Evolutionary conservation across 495 filamentous ascomycete species (phyloP), one percentile per base, ranked within the genome.

Genomic region (Podospora pseudopauciseta): DNA sequence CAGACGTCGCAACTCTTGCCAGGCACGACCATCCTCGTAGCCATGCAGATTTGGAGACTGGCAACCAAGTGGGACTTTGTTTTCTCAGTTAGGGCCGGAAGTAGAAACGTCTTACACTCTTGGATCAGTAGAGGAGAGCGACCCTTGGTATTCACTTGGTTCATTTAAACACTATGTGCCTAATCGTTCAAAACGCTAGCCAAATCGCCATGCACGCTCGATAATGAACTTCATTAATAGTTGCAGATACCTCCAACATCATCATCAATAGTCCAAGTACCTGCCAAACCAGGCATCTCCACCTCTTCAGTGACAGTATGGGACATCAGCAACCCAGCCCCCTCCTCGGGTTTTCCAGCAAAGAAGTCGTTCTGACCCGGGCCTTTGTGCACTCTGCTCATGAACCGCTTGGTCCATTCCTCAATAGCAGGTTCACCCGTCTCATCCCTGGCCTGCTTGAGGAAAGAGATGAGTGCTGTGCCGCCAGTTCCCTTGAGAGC

Each of bases 391-490:
- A 79, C 77, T 11, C 82, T 87, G 65, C 85, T 91, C 76, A 96
- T 86, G 66, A 96, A 82, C 30, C 90, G 83, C 70, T 84, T 83
- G 0, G 91, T 90, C 93, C 93, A 96, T 2, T 87, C 84, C 71
- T 94, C 90, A 26, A 97, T 88, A 11, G 93, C 91, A 9, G 92
- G 92, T 77, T 98, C 95, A 55, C 92, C 91, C 5, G 94, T 98
- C 82, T 99, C 95, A 74, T 98, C 94, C 4, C 94, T 83, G 2
- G 94, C 91, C 78, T 97, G 94, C 76, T 95, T 97, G 64, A 99
- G 75, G 75, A 99, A 99, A 0, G 94, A 91, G 61, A 97, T 93
- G 57, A 99, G 78, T 5, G 92, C 90, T 0, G 94, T 97, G 1
- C 94, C 94, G 39, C 95, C 95, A 0, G 95, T 99, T 26, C 95